Conservation (phyloP, 1,139 yeast genomes). For the Hansenula lynferdii region DNA sequence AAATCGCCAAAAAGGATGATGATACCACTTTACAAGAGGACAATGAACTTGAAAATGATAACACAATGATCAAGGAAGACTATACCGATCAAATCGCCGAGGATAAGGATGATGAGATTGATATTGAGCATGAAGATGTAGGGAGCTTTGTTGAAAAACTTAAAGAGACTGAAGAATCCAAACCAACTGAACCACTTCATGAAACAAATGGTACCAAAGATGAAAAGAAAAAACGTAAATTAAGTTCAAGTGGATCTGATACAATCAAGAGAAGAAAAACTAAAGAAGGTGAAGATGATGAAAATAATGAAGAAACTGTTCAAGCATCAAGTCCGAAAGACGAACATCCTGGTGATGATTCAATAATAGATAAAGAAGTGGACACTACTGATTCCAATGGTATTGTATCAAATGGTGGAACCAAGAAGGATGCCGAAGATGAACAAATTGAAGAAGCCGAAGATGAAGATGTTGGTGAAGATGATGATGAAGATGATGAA, state of each 20-base stretch:
- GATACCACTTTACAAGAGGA: constrained; percentile 8
- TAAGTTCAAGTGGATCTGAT: constrained; percentile 3
- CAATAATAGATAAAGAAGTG: too few species aligned
- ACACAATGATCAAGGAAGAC: constrained; percentile 19
- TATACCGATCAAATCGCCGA: constrained; percentile 13
- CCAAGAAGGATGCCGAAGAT: background rate
- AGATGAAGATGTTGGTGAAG: constrained; percentile 18
- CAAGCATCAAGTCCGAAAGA: constrained; percentile 7
- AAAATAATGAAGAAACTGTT: constrained; percentile 6
- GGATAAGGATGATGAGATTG: constrained; percentile 12
- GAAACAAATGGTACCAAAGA: constrained; percentile 10
- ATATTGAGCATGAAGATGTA: constrained; percentile 11
- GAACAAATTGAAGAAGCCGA: constrained; percentile 13
- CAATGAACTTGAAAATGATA: constrained; percentile 4
- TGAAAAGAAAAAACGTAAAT: constrained; percentile 10
- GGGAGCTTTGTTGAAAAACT: constrained; percentile 12
- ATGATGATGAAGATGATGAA: constrained; percentile 19
- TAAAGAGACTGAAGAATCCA: constrained; percentile 12
- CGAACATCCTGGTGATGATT: background rate
- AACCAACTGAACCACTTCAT: too few species aligned
- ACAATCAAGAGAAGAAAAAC: constrained; percentile 2
- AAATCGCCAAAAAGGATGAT: constrained; percentile 25
- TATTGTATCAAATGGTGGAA: too few species aligned
- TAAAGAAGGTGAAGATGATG: constrained; percentile 8
- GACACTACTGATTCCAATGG: too few species aligned